Evolutionary conservation across 73 alveolate species (phyloP), one percentile per base, ranked within the genome.

Genomic region (Paramecium octaurelia): DNA sequence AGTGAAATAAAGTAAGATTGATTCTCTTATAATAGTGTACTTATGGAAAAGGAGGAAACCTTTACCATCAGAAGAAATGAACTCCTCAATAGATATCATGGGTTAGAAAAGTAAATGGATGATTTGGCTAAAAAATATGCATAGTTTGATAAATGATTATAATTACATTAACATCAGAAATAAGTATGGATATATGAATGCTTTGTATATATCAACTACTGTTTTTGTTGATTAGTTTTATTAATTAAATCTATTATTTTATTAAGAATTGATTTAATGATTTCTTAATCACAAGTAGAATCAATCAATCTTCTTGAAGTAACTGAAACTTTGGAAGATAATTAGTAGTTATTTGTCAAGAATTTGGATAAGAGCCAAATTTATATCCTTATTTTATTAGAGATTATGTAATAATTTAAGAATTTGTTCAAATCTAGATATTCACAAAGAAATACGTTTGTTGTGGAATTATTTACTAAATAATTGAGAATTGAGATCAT

Each of bases 101-200:
- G 76, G 8, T 44, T 80, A 80, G 91, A 80, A 58, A 80, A 44
- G 18, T 80, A 80, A 42, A 80, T 80, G 91, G 91, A 80, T 43
- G 91, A 80, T 80, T 48, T 80, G 16, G 75, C 42, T 6, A 80
- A 80, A 80, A 80, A 80, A 24, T 80, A 73, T 73, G 87, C 87
- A 29, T 40, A 73, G 46, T 73, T 73, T 73, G 87, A 73, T 73
- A 36, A 36, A 73, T 73, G 87, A 73, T 73, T 73, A 73, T 23
- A 68, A 68, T 12, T 23, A 68, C 27, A 68, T 68, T 8, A 21
- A 31, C 24, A 68, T 31, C 12, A 68, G 69, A 16, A 54, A 18
- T n/a, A 54, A 16, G 27, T 18, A 54, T 54, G 69, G 18, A 5
- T 54, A 54, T 54, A 18, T 54, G 31, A 54, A 54, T 54, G 31